Conservation (phyloP, 2,329 filamentous ascomycete genomes). For the Penicillium corylophilum region DNA sequence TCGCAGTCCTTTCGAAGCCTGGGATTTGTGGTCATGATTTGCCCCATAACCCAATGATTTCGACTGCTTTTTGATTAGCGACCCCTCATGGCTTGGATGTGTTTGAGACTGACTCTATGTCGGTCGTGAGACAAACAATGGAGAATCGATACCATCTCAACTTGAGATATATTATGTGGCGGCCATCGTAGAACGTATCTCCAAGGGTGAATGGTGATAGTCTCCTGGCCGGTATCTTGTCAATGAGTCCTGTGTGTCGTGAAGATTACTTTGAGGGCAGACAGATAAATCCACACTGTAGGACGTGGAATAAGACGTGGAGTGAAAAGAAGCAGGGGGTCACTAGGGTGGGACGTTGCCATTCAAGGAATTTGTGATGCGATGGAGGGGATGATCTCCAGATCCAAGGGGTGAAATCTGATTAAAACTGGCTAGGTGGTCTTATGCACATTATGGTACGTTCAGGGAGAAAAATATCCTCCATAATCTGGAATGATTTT, state of each 20-base stretch:
- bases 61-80: conserved; percentile 13
- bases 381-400: no score
- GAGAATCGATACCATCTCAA: conserved; percentile 47
- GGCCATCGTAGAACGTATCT: conserved; percentile 41
- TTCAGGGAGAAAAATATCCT: no score
- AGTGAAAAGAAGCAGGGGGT: no score
- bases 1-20: conserved; percentile 18
- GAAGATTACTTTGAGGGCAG: conserved; percentile 22
- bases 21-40: conserved; percentile 31
- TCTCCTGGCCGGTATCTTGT: conserved; percentile 39
- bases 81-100: conserved; percentile 4
- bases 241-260: conserved; percentile 25
- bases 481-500: no score
- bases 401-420: no score
- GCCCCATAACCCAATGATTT: conserved; percentile 33
- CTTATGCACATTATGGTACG: no score
- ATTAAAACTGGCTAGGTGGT: no score
- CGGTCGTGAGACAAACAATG: conserved; percentile 48
- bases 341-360: no score
- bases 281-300: conserved; percentile 16
- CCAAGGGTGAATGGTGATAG: conserved; percentile 47
- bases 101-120: conserved; percentile 24
- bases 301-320: no score
- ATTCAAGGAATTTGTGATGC: no score
- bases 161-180: conserved; percentile 48